Conservation (phyloP, 1,284 basidiomycete genomes). For the Trichosporon sp. region DNA sequence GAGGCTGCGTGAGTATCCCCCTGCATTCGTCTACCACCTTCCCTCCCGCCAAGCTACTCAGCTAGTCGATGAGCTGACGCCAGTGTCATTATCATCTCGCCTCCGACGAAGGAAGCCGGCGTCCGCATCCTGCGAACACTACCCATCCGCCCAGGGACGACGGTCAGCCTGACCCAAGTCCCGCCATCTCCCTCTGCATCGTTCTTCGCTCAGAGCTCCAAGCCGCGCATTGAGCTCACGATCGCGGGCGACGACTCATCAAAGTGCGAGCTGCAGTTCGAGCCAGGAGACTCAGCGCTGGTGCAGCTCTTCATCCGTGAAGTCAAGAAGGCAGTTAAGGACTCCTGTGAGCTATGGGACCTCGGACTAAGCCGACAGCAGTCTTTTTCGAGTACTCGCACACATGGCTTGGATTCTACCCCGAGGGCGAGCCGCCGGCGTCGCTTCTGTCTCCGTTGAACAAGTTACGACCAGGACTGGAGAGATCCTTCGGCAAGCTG, state of each 20-base stretch:
- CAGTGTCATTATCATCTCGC: slow-evolving; percentile 42
- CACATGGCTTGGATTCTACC: slow-evolving; percentile 45
- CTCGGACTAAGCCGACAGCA: slow-evolving; percentile 22
- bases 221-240: slow-evolving; percentile 39
- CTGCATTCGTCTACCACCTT: background rate
- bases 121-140: slow-evolving; percentile 37
- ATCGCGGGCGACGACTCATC: slow-evolving; percentile 64
- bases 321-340: slow-evolving; percentile 29
- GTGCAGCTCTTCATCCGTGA: slow-evolving; percentile 44
- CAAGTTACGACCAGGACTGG: slow-evolving; percentile 4
- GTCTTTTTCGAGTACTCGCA: slow-evolving; percentile 28
- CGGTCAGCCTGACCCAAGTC: slow-evolving; percentile 42
- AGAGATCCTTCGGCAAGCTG: slow-evolving; percentile 21
- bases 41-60: slow-evolving; percentile 17
- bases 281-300: slow-evolving; percentile 53
- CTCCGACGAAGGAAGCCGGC: slow-evolving; percentile 19
- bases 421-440: slow-evolving; percentile 24
- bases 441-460: slow-evolving; percentile 23
- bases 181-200: slow-evolving; percentile 51
- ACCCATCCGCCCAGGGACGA: slow-evolving; percentile 39
- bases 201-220: slow-evolving; percentile 51
- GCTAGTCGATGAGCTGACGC: background rate
- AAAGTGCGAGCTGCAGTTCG: slow-evolving; percentile 73
- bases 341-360: slow-evolving; percentile 24
- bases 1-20: slow-evolving; percentile 40